phyloP scores from a whole-genome alignment of 1,284 basidiomycete species.

The Pseudozyma thailandica region DNA sequence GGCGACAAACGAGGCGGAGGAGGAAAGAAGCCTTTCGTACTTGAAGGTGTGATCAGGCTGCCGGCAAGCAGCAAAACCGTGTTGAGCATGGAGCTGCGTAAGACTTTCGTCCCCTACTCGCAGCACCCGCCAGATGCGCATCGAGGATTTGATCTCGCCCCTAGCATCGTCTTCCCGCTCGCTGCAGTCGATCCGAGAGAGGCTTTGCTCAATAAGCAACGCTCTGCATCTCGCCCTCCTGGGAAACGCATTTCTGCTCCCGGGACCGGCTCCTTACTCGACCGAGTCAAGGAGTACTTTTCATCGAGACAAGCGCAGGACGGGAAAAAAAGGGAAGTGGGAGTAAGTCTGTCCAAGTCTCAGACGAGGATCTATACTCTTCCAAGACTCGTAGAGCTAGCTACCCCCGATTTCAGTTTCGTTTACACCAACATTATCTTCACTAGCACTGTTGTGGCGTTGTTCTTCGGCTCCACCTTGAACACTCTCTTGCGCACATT shows the following conservation, averaged over 20 bases:
- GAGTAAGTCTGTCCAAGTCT: constrained; percentile 1
- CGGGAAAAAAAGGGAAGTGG: background rate
- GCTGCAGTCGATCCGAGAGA: constrained; percentile 12
- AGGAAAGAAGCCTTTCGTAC: constrained; percentile 33
- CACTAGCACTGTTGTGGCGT: constrained; percentile 71
- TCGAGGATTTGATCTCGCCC: constrained; percentile 89
- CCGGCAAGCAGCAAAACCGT: constrained; percentile 74
- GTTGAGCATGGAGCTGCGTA: constrained; percentile 80
- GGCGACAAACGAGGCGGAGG: constrained; percentile 5
- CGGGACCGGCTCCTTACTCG: background rate
- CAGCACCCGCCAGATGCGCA: constrained; percentile 96
- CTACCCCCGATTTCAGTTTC: constrained; percentile 98
- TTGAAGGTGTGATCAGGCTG: constrained; percentile 77
- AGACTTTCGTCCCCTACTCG: constrained; percentile 89
- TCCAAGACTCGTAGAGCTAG: constrained; percentile 84
- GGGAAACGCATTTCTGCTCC: background rate
- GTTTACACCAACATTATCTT: constrained; percentile 92
- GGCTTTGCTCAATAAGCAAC: background rate
- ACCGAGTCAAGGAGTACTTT: too few relatives aligned
- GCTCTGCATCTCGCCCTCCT: background rate
- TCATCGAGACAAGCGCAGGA: background rate
- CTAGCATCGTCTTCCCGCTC: constrained; percentile 70
- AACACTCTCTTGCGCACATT: constrained; percentile 86
- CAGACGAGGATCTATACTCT: constrained; percentile 76
- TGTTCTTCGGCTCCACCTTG: constrained; percentile 92